Evolutionary conservation across 495 filamentous ascomycete species (phyloP).

Genomic region (Pseudomonodictys pantanalensis): DNA sequence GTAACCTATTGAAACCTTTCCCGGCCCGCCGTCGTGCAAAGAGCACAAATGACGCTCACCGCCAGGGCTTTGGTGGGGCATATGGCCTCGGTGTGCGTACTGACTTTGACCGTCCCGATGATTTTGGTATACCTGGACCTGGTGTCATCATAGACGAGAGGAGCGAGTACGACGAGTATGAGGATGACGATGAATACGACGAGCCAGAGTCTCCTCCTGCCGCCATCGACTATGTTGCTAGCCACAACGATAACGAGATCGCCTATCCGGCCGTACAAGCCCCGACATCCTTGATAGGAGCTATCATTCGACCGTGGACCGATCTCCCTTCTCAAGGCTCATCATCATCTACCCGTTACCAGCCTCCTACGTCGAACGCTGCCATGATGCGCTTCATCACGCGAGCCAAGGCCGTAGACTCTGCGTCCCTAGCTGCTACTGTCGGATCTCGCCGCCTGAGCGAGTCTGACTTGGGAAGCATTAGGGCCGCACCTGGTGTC

Average conservation of each 20-base stretch:
- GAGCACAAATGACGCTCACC: conserved; percentile 34
- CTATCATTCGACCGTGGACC: conserved; percentile 30
- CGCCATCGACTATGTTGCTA: conserved; percentile 17
- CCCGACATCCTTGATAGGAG: not conserved
- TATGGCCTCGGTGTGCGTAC: conserved; percentile 22
- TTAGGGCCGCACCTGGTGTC: conserved; percentile 24
- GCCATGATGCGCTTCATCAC: conserved; percentile 38
- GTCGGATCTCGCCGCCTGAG: conserved; percentile 37
- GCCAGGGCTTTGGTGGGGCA: conserved; percentile 7
- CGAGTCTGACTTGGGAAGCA: conserved; percentile 37
- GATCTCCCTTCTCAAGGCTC: conserved; percentile 14
- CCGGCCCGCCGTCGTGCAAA: conserved; percentile 31
- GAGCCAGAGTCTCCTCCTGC: conserved; percentile 34
- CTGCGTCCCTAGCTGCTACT: conserved; percentile 38
- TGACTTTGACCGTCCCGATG: conserved; percentile 23
- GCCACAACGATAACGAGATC: conserved; percentile 17
- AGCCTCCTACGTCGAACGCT: conserved; percentile 38
- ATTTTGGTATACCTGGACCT: conserved; percentile 36
- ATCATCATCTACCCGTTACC: conserved; percentile 22
- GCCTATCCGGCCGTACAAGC: conserved; percentile 12
- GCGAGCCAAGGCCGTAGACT: conserved; percentile 35
- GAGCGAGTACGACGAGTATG: conserved; percentile 37
- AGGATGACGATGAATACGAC: conserved; percentile 29
- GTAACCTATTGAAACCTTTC: conserved; percentile 11
- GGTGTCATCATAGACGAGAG: conserved; percentile 35